Evolutionary conservation across 2,329 filamentous ascomycete species (phyloP).

Genomic region (Decorospora gaudefroyi): DNA sequence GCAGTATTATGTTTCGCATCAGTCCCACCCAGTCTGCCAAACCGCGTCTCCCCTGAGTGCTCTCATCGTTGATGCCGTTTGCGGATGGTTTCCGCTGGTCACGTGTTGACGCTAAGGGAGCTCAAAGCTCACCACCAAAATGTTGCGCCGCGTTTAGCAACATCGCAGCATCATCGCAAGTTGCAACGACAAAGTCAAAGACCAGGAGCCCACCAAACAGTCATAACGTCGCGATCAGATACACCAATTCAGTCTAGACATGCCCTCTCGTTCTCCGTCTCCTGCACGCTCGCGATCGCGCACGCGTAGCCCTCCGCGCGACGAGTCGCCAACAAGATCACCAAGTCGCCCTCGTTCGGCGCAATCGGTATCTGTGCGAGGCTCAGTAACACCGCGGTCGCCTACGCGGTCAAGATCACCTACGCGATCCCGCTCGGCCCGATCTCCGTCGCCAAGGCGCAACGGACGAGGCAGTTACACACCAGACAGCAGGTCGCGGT

Average conservation of each 20-base stretch:
- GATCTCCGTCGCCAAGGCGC: slow-evolving; percentile 37
- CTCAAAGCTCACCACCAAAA: slow-evolving; percentile 14
- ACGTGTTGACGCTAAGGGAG: slow-evolving; percentile 21
- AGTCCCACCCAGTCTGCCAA: not conserved
- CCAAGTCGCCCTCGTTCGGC: slow-evolving; percentile 29
- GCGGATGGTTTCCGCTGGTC: slow-evolving; percentile 9
- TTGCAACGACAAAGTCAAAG: not conserved
- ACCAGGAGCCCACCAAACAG: not conserved
- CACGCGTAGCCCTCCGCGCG: slow-evolving; percentile 48
- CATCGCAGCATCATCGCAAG: not conserved
- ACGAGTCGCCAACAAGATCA: slow-evolving; percentile 47
- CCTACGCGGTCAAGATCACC: slow-evolving; percentile 44
- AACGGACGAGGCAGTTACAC: slow-evolving; percentile 46
- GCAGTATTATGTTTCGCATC: too few relatives aligned
- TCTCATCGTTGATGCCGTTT: slow-evolving; percentile 7
- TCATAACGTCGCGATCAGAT: not conserved
- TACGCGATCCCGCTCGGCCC: slow-evolving; percentile 35
- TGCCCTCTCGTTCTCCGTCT: slow-evolving; percentile 36
- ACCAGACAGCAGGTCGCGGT: slow-evolving; percentile 35
- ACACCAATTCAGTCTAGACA: not conserved
- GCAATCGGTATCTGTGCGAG: slow-evolving; percentile 39
- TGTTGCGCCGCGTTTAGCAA: slow-evolving; percentile 22
- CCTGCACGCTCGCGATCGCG: slow-evolving; percentile 32
- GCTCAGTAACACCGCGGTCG: slow-evolving; percentile 48
- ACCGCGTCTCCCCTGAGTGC: not conserved